Evolutionary conservation across 352 stramenopile genomes (phyloP).

Genomic region (Hyaloperonospora arabidopsidis): DNA sequence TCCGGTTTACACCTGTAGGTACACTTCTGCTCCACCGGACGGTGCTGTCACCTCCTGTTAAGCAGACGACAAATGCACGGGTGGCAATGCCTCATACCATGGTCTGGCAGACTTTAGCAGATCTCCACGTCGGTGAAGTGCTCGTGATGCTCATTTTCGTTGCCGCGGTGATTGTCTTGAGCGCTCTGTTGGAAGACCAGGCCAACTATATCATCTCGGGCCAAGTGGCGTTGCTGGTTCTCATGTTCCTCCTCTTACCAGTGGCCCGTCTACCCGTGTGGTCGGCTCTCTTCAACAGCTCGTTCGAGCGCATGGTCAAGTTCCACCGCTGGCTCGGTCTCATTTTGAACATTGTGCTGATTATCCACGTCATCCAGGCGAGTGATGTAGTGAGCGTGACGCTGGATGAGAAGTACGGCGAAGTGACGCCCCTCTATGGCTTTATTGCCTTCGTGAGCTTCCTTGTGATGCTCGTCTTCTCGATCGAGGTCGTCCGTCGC

Average conservation of each 20-base stretch:
- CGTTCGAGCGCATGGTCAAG: slow-evolving; percentile 77
- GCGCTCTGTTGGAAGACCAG: slow-evolving; percentile 31
- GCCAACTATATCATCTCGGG: slow-evolving; percentile 39
- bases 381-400: slow-evolving; percentile 36
- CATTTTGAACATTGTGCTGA: slow-evolving; percentile 38
- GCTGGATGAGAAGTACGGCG: slow-evolving; percentile 39
- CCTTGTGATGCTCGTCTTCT: slow-evolving; percentile 39
- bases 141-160: slow-evolving; percentile 63
- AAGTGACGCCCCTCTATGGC: slow-evolving; percentile 51
- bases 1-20: slow-evolving; percentile 34
- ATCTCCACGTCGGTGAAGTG: slow-evolving; percentile 54
- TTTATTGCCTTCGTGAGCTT: slow-evolving; percentile 61
- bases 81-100: slow-evolving; percentile 35
- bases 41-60: slow-evolving; percentile 39
- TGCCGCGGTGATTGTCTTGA: slow-evolving; percentile 35
- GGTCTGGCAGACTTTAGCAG: slow-evolving; percentile 46
- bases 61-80: slow-evolving; percentile 40
- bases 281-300: slow-evolving; percentile 63
- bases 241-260: slow-evolving; percentile 78
- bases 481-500: slow-evolving; percentile 59
- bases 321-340: slow-evolving; percentile 80
- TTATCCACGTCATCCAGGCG: slow-evolving; percentile 55
- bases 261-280: slow-evolving; percentile 54
- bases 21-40: slow-evolving; percentile 45
- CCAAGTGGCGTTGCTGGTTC: slow-evolving; percentile 50